Evolutionary conservation across 257 asterid genomes (phyloP), one percentile per base, ranked within the genome.

Genomic region (Nicotiana knightiana): DNA sequence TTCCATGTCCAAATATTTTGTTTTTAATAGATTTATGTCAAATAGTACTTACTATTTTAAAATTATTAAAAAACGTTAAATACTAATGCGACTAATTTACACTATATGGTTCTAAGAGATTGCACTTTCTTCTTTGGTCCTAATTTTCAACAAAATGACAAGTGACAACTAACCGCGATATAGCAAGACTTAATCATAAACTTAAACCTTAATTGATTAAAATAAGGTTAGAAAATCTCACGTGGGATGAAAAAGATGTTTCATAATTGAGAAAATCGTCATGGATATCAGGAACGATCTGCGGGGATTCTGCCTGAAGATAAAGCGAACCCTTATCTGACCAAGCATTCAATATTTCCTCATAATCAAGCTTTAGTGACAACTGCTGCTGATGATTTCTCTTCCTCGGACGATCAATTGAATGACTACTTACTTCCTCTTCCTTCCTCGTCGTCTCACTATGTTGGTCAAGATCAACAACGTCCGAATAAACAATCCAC

Each of bases 401-500:
- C 70, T 80, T 86, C 82, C 81, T 86, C 24, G 79, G 81, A 70
- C 87, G 90, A 58, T 67, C 87, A 77, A 82, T 90, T 80, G 90
- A 89, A 86, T 93, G 85, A 92, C 99, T 95, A 32, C 86, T 95
- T 33, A 95, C 99, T 78, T 95, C 98, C 87, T 95, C 97, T 83
- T 93, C 98, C 83, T 91, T 91, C 85, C 87, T 89, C 89, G 79
- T 46, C 1, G 26, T 73, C 16, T 48, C 79, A 48, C 79, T 73
- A 26, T 48, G 79, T 73, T 73, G 79, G 51, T 79, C 73, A 16
- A 58, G 24, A 39, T 92, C 94, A 0, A 94, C 99, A 54, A 95
- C 98, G 85, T 95, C 96, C 37, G 98, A 93, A 90, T 93, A 93
- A 46, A 89, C 79, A 82, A 95, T 97, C 93, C 97, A 95, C 87